Conservation (phyloP, 768 basidiomycete species). For the Leucogyrophana mollusca region DNA sequence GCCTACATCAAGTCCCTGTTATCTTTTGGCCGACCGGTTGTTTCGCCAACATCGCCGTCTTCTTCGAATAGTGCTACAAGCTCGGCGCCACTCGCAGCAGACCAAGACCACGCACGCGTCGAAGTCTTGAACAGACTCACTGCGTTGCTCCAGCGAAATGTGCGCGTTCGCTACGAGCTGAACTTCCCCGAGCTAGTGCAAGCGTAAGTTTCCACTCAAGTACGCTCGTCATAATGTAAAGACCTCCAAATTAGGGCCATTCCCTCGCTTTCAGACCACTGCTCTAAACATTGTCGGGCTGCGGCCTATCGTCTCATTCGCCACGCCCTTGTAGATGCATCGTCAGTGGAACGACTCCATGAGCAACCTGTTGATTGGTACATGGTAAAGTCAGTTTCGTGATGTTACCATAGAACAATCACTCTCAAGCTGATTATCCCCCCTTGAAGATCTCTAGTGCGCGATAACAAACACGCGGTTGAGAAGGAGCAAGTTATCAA, state of each 20-base stretch:
- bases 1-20: conserved; percentile 56
- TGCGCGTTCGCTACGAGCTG: conserved; percentile 77
- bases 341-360: conserved; percentile 66
- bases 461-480: conserved; percentile 77
- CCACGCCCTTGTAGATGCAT: conserved; percentile 68
- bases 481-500: conserved; percentile 95
- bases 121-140: conserved; percentile 67
- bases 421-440: conserved; percentile 8
- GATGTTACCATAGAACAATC: neutral
- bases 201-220: conserved; percentile 50
- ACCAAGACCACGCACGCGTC: conserved; percentile 54
- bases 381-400: conserved; percentile 71
- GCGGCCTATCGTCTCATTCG: conserved; percentile 84
- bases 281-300: conserved; percentile 72
- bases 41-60: conserved; percentile 36
- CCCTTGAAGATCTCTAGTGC: conserved; percentile 66
- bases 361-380: conserved; percentile 81
- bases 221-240: neutral
- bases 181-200: conserved; percentile 67
- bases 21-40: conserved; percentile 37
- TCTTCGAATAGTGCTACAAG: conserved; percentile 36
- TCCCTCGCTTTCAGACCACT: conserved; percentile 73
- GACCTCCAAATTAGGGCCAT: conserved; percentile 51
- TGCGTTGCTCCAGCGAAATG: conserved; percentile 61
- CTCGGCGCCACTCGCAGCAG: conserved; percentile 28